Base-by-base conservation (phyloP, 1,284 basidiomycete species). In the Malassezia vespertilionis region DNA sequence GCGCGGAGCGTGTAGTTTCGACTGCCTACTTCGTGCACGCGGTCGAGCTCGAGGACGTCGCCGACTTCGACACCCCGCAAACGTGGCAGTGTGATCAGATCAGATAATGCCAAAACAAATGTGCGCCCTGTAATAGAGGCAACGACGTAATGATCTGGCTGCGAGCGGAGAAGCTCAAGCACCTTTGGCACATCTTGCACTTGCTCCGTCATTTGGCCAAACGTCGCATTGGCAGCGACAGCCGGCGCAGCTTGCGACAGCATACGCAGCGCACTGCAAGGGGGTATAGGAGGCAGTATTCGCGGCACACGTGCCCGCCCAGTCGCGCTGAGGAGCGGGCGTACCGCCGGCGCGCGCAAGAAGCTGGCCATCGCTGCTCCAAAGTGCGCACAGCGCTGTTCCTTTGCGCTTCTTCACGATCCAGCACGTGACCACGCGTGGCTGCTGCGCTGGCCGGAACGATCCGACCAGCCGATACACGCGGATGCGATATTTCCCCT, bases 21-120 rank as follows among this genome's bases (percentile, higher is more conserved):
- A 37, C 86, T 88, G 52, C 91, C 91, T 43, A 96, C 79, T 73
- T 97, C 91, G 69, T 90, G 82, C 51, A 97, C 83, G 56, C 87
- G 78, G 56, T 86, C 83, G 46, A 97, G 79, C 5, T 77, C 73
- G 45, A 97, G 78, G 30, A 84, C 77, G 64, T 93, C 86, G 21
- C 91, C 91, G 45, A 91, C 71, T 9, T 66, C 80, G 2, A 64
- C 62, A 37, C 63, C 65, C 57, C 81, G 82, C 40, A 96, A 78
- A 39, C 82, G 82, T 2, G 91, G 89, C 1, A 96, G 79, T 37
- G 91, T 96, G 63, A 97, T 80, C 54, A 91, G 73, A 75, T 97
- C 91, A 63, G 82, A 79, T 17, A 86, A 82, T 27, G 89, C 79
- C 26, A 97, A 77, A 56, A 95, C 80, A 74, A 91, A 89, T 70